Conservation (phyloP, 1,284 basidiomycete genomes). For the Ustilago tritici region DNA sequence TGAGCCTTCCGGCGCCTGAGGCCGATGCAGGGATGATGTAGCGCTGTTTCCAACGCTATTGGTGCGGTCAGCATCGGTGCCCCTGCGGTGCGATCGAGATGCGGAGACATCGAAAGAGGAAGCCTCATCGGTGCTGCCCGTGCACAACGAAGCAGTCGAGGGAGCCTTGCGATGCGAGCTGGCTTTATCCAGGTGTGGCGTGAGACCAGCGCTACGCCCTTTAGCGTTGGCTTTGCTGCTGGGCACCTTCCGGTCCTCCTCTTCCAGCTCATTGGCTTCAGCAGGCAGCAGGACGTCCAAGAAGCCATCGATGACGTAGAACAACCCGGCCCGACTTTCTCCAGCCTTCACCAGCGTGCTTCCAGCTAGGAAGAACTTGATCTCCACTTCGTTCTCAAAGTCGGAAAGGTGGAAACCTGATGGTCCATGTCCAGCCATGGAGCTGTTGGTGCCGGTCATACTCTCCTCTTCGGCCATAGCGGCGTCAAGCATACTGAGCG, state of each 20-base stretch:
- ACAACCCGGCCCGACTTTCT: constrained; percentile 89
- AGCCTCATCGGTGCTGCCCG: constrained; percentile 18
- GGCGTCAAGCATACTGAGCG: constrained; percentile 78
- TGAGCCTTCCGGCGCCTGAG: constrained; percentile 24
- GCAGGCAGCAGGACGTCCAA: constrained; percentile 87
- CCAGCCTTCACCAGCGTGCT: constrained; percentile 88
- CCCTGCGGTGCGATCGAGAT: constrained; percentile 20
- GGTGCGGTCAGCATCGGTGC: constrained; percentile 22
- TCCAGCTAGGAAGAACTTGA: constrained; percentile 90
- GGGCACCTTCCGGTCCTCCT: constrained; percentile 25
- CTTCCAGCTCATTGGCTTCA: constrained; percentile 66
- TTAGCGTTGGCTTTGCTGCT: constrained; percentile 11
- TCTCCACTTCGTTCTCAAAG: constrained; percentile 94
- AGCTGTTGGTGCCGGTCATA: constrained; percentile 51
- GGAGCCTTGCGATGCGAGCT: constrained; percentile 12
- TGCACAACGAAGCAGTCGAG: constrained; percentile 20
- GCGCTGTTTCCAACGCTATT: constrained; percentile 7
- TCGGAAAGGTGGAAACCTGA: constrained; percentile 70
- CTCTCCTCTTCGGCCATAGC: constrained; percentile 65
- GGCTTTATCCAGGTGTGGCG: not conserved
- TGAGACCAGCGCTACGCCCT: constrained; percentile 1
- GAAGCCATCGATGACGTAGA: constrained; percentile 98
- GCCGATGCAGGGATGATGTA: constrained; percentile 17
- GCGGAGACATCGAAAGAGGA: constrained; percentile 8
- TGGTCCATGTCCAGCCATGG: constrained; percentile 44